A percentile compares a stretch with the other conserved stretches of the same genome.
Conservation (phyloP, 1,284 basidiomycete species). For the Cystobasidium slooffiae region DNA sequence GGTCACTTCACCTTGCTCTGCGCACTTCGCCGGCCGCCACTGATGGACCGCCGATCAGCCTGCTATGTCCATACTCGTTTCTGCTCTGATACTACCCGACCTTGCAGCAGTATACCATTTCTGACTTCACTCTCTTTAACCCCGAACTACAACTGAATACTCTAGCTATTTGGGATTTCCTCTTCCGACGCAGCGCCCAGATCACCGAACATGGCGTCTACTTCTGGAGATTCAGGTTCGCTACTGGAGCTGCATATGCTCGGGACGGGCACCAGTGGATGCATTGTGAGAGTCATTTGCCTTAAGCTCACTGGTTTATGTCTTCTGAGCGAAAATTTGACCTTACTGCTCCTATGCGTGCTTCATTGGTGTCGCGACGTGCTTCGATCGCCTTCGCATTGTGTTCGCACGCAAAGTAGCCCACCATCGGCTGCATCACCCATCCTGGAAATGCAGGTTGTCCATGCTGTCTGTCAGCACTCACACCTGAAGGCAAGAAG, state of each 20-base stretch:
- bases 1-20: too few species aligned
- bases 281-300: slow-evolving; percentile 20
- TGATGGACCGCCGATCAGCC: too few species aligned
- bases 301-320: neutral
- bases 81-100: too few species aligned
- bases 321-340: too few species aligned
- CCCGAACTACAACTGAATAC: too few species aligned
- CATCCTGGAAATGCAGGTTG: slow-evolving; percentile 48
- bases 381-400: neutral
- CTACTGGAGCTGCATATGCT: slow-evolving; percentile 47
- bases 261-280: slow-evolving; percentile 50
- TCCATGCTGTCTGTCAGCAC: slow-evolving; percentile 55
- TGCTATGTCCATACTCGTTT: too few species aligned
- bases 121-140: too few species aligned
- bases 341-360: too few species aligned
- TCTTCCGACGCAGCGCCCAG: neutral
- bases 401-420: slow-evolving; percentile 39
- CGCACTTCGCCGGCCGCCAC: too few species aligned
- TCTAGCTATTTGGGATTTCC: too few species aligned
- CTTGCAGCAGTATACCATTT: too few species aligned
- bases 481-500: slow-evolving; percentile 71
- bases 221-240: neutral
- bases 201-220: neutral
- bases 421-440: slow-evolving; percentile 51
- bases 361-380: neutral